Percentiles rank a stretch among this genome's conserved stretches.
phyloP scores from a whole-genome alignment of 2,329 filamentous ascomycete genomes.

The Colletotrichum horii region DNA sequence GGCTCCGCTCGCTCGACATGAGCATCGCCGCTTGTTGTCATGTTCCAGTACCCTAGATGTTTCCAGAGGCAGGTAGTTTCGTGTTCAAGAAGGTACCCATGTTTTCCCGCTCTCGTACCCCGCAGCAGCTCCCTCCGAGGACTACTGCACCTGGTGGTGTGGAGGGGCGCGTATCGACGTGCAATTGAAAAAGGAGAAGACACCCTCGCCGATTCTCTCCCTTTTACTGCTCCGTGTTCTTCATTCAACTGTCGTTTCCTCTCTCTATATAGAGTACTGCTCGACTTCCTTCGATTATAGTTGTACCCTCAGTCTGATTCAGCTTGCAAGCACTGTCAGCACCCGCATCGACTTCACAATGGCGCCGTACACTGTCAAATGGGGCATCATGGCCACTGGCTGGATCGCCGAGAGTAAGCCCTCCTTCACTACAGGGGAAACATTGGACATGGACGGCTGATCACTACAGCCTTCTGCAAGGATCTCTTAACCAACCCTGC shows the following conservation, averaged over 20 bases:
- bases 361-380: constrained; percentile 57
- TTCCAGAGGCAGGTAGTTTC: neutral
- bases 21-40: neutral
- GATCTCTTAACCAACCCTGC: constrained; percentile 79
- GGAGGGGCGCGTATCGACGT: neutral
- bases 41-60: neutral
- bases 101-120: neutral
- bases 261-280: neutral
- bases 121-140: constrained; percentile 12
- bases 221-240: neutral
- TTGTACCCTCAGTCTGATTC: neutral
- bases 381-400: constrained; percentile 67
- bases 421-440: neutral
- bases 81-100: neutral
- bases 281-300: neutral
- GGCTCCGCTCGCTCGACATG: neutral
- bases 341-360: constrained; percentile 33
- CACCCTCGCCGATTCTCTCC: neutral
- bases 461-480: constrained; percentile 65
- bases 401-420: constrained; percentile 62
- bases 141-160: neutral
- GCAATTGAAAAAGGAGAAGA: constrained; percentile 4
- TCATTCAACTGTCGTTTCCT: neutral
- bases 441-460: neutral
- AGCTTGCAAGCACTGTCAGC: neutral